These are phyloP conservation scores for Paramecium sexaurelia DNA, from an alignment of 73 alveolate genomes.

Conservation along the genomic window DNA sequence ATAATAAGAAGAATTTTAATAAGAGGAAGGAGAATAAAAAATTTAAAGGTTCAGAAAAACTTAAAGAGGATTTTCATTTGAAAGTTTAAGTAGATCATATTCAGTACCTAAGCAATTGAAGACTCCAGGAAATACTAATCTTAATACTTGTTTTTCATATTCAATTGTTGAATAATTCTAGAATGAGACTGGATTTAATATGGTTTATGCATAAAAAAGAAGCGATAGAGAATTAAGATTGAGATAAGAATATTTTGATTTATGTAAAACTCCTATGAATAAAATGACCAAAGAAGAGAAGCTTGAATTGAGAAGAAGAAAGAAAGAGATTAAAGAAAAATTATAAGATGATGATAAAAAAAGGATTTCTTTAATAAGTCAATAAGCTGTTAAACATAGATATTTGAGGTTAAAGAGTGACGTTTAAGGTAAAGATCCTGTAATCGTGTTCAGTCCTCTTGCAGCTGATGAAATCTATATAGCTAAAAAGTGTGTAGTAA, in stretches of 20 bases:
- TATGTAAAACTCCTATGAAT: slow-evolving; percentile 72
- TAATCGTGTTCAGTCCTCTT: slow-evolving; percentile 73
- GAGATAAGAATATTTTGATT: slow-evolving; percentile 75
- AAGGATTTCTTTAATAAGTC: slow-evolving; percentile 63
- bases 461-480: slow-evolving; percentile 80
- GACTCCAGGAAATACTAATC: slow-evolving; percentile 52
- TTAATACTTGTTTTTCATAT: slow-evolving; percentile 84
- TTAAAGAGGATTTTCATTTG: not conserved
- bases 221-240: slow-evolving; percentile 69
- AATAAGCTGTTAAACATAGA: slow-evolving; percentile 74
- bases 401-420: slow-evolving; percentile 76
- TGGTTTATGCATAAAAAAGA: slow-evolving; percentile 65
- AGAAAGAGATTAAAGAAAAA: slow-evolving; percentile 61
- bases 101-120: not conserved
- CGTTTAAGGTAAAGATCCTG: slow-evolving; percentile 75
- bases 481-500: slow-evolving; percentile 77
- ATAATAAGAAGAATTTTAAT: not conserved
- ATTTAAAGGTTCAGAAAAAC: not conserved
- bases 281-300: slow-evolving; percentile 70
- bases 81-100: not conserved
- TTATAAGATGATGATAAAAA: slow-evolving; percentile 72
- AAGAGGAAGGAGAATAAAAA: not conserved
- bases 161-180: slow-evolving; percentile 79
- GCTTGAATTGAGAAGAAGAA: slow-evolving; percentile 66
- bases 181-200: slow-evolving; percentile 70